A percentile compares a stretch with the other conserved stretches of the same genome.
Conservation (phyloP, 345 rosid species). For the Camelina laxa region DNA sequence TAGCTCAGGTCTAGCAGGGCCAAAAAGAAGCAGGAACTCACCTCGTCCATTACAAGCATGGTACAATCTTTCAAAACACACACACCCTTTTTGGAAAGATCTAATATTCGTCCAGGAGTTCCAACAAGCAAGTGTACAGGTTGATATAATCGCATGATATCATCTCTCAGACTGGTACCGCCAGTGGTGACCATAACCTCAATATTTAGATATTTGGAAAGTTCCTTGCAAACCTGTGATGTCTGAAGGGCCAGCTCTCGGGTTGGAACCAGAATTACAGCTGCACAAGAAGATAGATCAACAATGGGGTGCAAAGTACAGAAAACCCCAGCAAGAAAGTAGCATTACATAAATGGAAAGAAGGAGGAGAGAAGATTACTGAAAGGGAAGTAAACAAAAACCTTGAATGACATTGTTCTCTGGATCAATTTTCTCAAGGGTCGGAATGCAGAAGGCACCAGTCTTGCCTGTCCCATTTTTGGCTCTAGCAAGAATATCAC, state of each 20-base stretch:
- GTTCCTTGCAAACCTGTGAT: conserved; percentile 97
- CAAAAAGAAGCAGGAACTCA: conserved; percentile 30
- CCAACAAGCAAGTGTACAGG: conserved; percentile 94
- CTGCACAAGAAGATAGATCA: conserved; percentile 52
- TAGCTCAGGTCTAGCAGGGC: neutral
- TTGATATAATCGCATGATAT: conserved; percentile 92
- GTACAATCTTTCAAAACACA: conserved; percentile 91
- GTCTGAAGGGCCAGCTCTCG: conserved; percentile 95
- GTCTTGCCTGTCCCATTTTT: conserved; percentile 99
- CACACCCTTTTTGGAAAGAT: conserved; percentile 91
- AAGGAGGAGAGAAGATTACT: neutral
- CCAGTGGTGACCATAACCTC: conserved; percentile 99
- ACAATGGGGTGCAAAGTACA: neutral
- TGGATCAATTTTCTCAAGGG: conserved; percentile 94
- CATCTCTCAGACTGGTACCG: conserved; percentile 97
- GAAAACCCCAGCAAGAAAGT: neutral
- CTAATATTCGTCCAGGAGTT: conserved; percentile 94
- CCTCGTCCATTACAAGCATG: conserved; percentile 99
- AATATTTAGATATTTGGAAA: conserved; percentile 85
- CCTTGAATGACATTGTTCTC: conserved; percentile 95
- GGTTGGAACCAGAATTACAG: conserved; percentile 88
- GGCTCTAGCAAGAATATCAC: conserved; percentile 99
- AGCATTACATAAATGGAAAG: neutral
- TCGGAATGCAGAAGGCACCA: conserved; percentile 97
- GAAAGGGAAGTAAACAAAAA: conserved; percentile 40